Conservation (phyloP, 2,329 filamentous ascomycete genomes). For the Xylaria sp. region DNA sequence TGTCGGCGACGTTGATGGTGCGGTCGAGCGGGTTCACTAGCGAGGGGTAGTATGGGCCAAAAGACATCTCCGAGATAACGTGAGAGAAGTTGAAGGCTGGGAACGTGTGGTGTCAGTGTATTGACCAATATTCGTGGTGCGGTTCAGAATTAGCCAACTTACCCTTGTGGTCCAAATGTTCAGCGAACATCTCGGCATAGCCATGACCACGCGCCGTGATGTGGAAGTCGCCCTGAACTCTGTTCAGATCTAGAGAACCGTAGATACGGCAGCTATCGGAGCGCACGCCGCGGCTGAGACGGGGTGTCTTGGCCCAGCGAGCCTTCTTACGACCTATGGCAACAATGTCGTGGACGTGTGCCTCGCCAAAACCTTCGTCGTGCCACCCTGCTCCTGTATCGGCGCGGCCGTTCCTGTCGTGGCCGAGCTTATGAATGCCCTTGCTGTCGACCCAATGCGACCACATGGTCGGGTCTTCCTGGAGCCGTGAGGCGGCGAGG, state of each 20-base stretch:
- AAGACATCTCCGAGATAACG: conserved; percentile 93
- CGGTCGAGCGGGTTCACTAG: conserved; percentile 93
- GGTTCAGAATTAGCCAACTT: conserved; percentile 42
- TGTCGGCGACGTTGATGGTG: conserved; percentile 76
- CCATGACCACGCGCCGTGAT: conserved; percentile 95
- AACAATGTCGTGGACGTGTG: conserved; percentile 91
- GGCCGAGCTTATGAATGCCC: conserved; percentile 66
- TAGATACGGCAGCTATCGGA: conserved; percentile 86
- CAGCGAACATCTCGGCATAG: conserved; percentile 73
- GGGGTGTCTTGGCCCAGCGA: conserved; percentile 78
- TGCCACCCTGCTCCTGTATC: conserved; percentile 65
- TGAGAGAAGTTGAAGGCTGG: conserved; percentile 97
- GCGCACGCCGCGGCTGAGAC: conserved; percentile 53
- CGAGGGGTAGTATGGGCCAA: conserved; percentile 94
- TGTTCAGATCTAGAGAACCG: conserved; percentile 89
- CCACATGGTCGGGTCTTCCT: conserved; percentile 81
- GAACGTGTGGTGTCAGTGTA: conserved; percentile 33
- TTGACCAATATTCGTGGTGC: background rate
- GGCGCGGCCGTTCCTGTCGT: conserved; percentile 59
- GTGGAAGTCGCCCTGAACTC: conserved; percentile 97
- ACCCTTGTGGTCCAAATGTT: conserved; percentile 83
- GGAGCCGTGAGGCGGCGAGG: conserved; percentile 75
- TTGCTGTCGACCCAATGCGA: conserved; percentile 76
- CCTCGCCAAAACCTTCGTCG: conserved; percentile 74
- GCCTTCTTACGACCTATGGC: conserved; percentile 67